Base-by-base conservation (phyloP, 2,329 filamentous ascomycete species). In the Sporothrix mexicana region DNA sequence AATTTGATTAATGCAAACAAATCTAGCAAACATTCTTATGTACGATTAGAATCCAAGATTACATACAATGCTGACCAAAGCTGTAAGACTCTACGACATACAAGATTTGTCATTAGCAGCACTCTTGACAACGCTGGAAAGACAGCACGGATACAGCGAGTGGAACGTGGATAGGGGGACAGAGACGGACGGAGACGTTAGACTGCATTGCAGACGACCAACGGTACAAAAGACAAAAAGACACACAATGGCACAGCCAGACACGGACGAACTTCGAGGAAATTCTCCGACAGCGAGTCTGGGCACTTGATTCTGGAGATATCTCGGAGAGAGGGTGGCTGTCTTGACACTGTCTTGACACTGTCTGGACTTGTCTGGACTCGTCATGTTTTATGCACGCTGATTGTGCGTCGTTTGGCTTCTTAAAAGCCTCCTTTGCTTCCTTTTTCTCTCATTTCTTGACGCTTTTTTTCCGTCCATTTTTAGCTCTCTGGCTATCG, bases 211-310 rank as follows among this genome's bases (percentile, higher is more conserved):
- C 30, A 36, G 30, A 36, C 7, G 30, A 36, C 30, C 5, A 36
- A 36, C n/a, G n/a, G n/a, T n/a, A n/a, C n/a, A n/a, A n/a, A n/a
- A n/a, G n/a, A n/a, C n/a, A n/a, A n/a, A n/a, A n/a, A n/a, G n/a
- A n/a, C n/a, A n/a, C n/a, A n/a, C 5, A 36, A 36, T 17, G 13
- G 17, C 47, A 49, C 47, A 15, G 47, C 17, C 13, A 49, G 47
- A n/a, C 47, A 57, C 55, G 55, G 55, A 57, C 55, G 55, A 57
- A 57, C 23, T 57, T 20, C 20, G 12, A 57, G 55, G 15, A 13
- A 57, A 57, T 41, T 43, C 57, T 62, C 30, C 57, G 57, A 43
- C 57, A 62, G 4, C 13, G 3, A n/a, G 17, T 36, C 30, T 36
- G 30, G 30, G 30, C 30, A 36, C 30, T 36, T 36, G 5, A 36